A percentile compares a stretch with the other conserved stretches of the same genome.
Evolutionary conservation across 2,329 filamentous ascomycete genomes (phyloP).

Genomic region (Aspergillus flavus): DNA sequence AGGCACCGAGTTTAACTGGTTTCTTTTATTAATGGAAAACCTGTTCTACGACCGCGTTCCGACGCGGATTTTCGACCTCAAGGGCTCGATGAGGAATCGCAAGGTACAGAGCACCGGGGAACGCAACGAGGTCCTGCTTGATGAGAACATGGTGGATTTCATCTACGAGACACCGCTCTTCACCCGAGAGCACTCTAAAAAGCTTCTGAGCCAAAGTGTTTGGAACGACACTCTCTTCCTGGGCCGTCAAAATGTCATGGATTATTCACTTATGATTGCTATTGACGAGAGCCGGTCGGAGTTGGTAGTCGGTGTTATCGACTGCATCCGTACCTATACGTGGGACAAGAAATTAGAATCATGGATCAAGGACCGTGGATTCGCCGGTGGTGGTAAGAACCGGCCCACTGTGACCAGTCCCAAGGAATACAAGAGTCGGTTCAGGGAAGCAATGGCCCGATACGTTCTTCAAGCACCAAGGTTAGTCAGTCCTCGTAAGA

Average conservation of each 20-base stretch:
- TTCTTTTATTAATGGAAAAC: conserved; percentile 95
- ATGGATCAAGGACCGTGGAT: conserved; percentile 97
- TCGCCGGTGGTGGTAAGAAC: conserved; percentile 75
- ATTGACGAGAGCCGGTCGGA: conserved; percentile 90
- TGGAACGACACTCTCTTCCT: conserved; percentile 98
- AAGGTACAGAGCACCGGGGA: conserved; percentile 96
- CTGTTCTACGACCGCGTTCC: conserved; percentile 93
- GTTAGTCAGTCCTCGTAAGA: conserved; percentile 22
- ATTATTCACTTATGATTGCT: conserved; percentile 97
- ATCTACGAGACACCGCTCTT: conserved; percentile 98
- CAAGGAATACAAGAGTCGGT: conserved; percentile 95
- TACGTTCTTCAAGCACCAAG: conserved; percentile 61
- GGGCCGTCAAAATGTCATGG: conserved; percentile 95
- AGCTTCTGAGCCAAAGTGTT: conserved; percentile 84
- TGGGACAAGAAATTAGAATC: conserved; percentile 99
- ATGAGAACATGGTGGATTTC: conserved; percentile 99
- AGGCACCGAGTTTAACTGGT: conserved; percentile 91
- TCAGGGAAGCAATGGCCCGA: conserved; percentile 94
- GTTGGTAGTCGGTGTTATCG: conserved; percentile 95
- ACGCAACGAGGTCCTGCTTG: conserved; percentile 91
- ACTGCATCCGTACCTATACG: conserved; percentile 97
- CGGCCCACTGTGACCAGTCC: conserved; percentile 94
- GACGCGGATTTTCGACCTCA: conserved; percentile 90
- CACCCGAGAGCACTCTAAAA: conserved; percentile 93
- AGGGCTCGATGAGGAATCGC: conserved; percentile 97